Percentiles rank a stretch among this genome's conserved stretches.
Evolutionary conservation across 257 asterid genomes (phyloP).

Genomic region (Primulina tabacum): DNA sequence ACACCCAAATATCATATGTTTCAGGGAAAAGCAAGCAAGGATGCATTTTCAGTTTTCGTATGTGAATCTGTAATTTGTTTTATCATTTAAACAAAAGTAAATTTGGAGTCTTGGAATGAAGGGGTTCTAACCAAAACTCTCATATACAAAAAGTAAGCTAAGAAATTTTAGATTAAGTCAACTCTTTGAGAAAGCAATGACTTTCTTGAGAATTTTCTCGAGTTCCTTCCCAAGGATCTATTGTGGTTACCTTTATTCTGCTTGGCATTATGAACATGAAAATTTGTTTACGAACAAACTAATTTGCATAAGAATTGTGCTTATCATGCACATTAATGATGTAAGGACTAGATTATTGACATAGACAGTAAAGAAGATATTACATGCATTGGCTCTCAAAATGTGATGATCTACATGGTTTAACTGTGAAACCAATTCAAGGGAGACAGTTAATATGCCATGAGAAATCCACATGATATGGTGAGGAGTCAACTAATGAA

Average conservation of each 20-base stretch:
- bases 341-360: slow-evolving; percentile 2
- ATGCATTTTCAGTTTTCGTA: not conserved
- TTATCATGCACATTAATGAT: not conserved
- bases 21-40: not conserved
- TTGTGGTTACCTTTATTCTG: not conserved
- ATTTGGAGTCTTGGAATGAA: not conserved
- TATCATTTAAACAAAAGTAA: not conserved
- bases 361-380: not conserved
- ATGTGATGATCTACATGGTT: not conserved
- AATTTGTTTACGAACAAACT: not conserved
- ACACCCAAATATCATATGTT: slow-evolving; percentile 1
- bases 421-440: not conserved
- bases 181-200: slow-evolving; percentile 6
- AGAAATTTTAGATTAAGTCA: not conserved
- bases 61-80: not conserved
- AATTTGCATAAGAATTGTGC: slow-evolving; percentile 7
- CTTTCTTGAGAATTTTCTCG: slow-evolving; percentile 17
- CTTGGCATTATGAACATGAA: slow-evolving; percentile 3
- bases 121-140: slow-evolving; percentile 10
- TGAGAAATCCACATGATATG: not conserved
- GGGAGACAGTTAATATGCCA: not conserved
- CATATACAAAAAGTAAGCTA: slow-evolving; percentile 9
- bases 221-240: slow-evolving; percentile 15
- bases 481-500: not conserved
- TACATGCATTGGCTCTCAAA: not conserved